These are phyloP conservation scores for Nicotiana noctiflora DNA, from an alignment of 257 asterid genomes.

Conservation along the genomic window DNA sequence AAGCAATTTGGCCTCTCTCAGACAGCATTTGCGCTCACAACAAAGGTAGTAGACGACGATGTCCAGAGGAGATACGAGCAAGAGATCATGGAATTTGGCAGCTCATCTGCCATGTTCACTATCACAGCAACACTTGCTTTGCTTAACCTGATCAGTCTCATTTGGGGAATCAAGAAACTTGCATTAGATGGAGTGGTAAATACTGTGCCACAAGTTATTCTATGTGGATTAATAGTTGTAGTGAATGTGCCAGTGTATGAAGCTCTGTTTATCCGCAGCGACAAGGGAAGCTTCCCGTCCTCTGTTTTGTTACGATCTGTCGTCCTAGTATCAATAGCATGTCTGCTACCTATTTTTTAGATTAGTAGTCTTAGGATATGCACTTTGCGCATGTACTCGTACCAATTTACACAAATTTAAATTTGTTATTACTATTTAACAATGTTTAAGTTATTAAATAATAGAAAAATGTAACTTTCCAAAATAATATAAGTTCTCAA, in stretches of 20 bases:
- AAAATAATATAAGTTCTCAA: no score
- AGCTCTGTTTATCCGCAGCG: constrained; percentile 32
- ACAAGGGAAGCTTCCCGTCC: constrained; percentile 27
- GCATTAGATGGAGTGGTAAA: background rate
- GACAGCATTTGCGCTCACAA: constrained; percentile 40
- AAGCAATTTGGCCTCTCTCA: constrained; percentile 43
- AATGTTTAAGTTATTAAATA: no score
- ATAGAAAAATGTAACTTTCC: no score
- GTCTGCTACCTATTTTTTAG: constrained; percentile 17
- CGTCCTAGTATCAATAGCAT: constrained; percentile 20
- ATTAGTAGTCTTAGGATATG: no score
- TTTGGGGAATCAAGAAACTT: constrained; percentile 32
- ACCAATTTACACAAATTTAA: no score
- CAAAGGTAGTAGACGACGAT: constrained; percentile 49
- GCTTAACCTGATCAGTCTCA: constrained; percentile 41
- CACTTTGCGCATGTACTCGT: no score
- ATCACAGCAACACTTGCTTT: constrained; percentile 45
- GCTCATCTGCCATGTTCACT: constrained; percentile 36
- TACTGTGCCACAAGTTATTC: constrained; percentile 21
- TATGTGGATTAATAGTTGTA: constrained; percentile 17
- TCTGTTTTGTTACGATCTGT: constrained; percentile 27
- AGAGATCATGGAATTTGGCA: constrained; percentile 57
- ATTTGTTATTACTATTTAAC: no score
- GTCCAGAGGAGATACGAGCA: constrained; percentile 39
- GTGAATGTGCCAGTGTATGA: constrained; percentile 30